Conservation (phyloP, 78 protist species). For the Dictyostelium capitatum region DNA sequence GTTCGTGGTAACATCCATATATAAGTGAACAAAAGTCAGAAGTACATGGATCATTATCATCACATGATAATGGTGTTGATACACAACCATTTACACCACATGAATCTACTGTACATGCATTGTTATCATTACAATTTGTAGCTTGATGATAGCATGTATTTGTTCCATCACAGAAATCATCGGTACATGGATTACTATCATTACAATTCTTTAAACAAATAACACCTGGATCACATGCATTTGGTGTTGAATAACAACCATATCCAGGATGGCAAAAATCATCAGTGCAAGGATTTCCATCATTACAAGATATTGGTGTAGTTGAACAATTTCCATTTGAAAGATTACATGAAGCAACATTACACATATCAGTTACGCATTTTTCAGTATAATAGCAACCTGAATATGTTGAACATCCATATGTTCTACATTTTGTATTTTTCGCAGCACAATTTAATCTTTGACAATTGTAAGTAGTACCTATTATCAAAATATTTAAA, state of each 20-base stretch:
- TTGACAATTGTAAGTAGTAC: not conserved
- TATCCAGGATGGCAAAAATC: not conserved
- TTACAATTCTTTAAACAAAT: not conserved
- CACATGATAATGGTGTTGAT: not conserved
- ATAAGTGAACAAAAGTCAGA: not conserved
- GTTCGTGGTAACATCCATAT: not conserved
- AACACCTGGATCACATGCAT: not conserved
- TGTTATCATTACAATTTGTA: not conserved
- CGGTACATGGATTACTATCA: not conserved
- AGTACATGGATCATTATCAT: not conserved
- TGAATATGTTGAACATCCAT: not conserved
- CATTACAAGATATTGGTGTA: not conserved
- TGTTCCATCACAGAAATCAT: not conserved
- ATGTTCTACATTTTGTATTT: not conserved
- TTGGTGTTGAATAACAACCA: not conserved
- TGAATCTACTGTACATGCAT: not conserved
- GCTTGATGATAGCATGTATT: not conserved
- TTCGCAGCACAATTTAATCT: not conserved
- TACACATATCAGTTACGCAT: not conserved
- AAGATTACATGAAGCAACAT: not conserved
- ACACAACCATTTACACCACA: not conserved
- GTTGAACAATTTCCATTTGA: not conserved
- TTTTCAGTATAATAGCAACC: constrained; percentile 8
- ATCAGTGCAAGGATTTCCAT: not conserved
- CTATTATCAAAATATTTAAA: no score